phyloP scores from a whole-genome alignment of 805 yeast species.

The Candida krabiensis region DNA sequence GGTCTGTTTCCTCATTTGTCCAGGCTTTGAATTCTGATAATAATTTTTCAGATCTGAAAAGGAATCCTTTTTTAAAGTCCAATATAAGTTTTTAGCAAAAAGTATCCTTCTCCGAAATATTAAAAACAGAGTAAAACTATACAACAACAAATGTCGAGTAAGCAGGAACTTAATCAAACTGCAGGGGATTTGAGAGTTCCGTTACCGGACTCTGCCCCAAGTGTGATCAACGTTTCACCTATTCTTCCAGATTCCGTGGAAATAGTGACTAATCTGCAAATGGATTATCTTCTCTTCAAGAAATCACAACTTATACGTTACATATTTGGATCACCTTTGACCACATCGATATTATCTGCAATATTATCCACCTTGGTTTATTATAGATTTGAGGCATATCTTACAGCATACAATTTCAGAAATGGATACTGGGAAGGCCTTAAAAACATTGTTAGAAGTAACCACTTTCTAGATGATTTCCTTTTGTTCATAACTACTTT shows the following conservation, averaged over 20 bases:
- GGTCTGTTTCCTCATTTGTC: no score
- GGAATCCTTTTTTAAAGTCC: no score
- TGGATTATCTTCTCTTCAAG: conserved; percentile 54
- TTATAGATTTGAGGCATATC: conserved; percentile 21
- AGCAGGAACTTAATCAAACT: no score
- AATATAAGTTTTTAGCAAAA: no score
- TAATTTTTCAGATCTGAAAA: no score
- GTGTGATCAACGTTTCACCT: conserved; percentile 49
- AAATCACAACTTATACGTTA: conserved; percentile 47
- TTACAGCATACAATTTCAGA: conserved; percentile 24
- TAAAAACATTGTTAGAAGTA: conserved; percentile 15
- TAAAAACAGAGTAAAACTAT: no score
- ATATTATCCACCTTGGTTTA: conserved; percentile 21
- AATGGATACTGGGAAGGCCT: conserved; percentile 11
- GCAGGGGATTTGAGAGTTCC: conserved; percentile 55
- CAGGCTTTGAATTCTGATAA: no score
- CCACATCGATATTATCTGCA: conserved; percentile 30
- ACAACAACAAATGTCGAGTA: no score
- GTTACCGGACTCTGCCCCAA: conserved; percentile 48
- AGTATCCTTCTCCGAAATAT: no score
- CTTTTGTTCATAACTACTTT: conserved; percentile 39
- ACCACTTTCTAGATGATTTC: conserved; percentile 27
- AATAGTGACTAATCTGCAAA: conserved; percentile 61
- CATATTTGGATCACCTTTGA: conserved; percentile 47
- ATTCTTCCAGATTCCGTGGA: conserved; percentile 59